Evolutionary conservation across 2,329 filamentous ascomycete genomes (phyloP).

Genomic region (Aschersonia sp.): DNA sequence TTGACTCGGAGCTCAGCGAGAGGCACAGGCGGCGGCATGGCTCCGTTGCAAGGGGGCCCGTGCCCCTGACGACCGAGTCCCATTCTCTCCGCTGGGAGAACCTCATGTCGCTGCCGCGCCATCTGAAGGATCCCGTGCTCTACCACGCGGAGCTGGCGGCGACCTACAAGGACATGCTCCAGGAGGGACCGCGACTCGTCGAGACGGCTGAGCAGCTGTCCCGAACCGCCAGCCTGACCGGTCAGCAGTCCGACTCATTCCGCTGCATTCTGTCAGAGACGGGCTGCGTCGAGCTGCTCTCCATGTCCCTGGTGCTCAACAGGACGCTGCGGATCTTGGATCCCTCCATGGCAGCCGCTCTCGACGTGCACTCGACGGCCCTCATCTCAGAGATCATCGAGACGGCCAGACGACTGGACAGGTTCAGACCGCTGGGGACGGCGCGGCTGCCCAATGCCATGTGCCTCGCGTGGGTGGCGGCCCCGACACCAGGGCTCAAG

Average conservation of each 20-base stretch:
- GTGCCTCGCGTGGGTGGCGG: neutral
- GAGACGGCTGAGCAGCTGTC: neutral
- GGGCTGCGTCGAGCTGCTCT: neutral
- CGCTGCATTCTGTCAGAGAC: conserved; percentile 1
- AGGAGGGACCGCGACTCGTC: neutral
- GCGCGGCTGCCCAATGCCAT: conserved; percentile 1
- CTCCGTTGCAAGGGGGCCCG: neutral
- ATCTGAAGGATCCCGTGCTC: neutral
- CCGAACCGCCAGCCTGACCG: neutral
- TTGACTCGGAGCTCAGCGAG: neutral
- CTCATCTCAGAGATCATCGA: neutral
- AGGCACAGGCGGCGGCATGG: neutral
- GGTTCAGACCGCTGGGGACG: conserved; percentile 1
- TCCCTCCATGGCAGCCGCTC: neutral
- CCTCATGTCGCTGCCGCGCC: conserved; percentile 1
- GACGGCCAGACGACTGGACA: neutral
- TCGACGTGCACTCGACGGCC: neutral
- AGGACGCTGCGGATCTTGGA: conserved; percentile 1
- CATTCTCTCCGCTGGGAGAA: neutral
- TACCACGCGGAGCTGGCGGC: neutral
- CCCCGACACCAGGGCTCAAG: neutral
- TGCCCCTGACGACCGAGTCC: neutral
- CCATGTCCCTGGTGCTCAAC: conserved; percentile 2
- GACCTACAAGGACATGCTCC: neutral
- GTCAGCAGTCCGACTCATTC: neutral